phyloP scores from a whole-genome alignment of 768 basidiomycete genomes.

The Daedaleopsis nitida region DNA sequence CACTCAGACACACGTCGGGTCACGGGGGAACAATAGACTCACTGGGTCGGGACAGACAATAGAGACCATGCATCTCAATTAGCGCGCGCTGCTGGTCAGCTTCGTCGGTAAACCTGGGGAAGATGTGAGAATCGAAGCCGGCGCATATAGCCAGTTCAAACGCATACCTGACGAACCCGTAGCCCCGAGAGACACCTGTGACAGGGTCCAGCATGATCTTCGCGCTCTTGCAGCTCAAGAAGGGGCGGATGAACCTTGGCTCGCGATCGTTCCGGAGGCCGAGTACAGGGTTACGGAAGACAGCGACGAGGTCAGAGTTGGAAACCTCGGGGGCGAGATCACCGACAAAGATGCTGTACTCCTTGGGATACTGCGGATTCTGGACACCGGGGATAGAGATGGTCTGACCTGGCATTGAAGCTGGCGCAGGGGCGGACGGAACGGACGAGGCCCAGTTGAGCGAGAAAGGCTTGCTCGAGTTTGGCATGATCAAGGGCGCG shows the following conservation, averaged over 20 bases:
- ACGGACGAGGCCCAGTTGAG: slow-evolving; percentile 72
- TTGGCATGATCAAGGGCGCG: slow-evolving; percentile 73
- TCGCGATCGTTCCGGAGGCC: slow-evolving; percentile 84
- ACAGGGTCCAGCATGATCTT: slow-evolving; percentile 94
- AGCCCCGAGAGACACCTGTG: slow-evolving; percentile 86
- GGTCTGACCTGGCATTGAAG: slow-evolving; percentile 35
- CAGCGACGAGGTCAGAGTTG: slow-evolving; percentile 93
- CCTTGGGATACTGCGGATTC: slow-evolving; percentile 69
- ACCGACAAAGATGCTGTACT: slow-evolving; percentile 94
- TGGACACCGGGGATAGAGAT: slow-evolving; percentile 37
- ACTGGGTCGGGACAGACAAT: slow-evolving; percentile 89
- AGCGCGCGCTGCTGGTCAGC: slow-evolving; percentile 87
- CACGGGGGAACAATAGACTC: slow-evolving; percentile 9
- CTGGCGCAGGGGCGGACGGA: slow-evolving; percentile 37
- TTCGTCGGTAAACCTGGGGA: slow-evolving; percentile 83
- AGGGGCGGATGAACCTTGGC: slow-evolving; percentile 87
- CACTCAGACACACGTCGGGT: slow-evolving; percentile 10
- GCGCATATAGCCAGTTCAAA: slow-evolving; percentile 2
- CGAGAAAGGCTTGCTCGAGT: slow-evolving; percentile 79
- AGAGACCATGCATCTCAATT: slow-evolving; percentile 89
- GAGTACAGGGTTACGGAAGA: slow-evolving; percentile 87
- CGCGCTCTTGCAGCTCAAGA: slow-evolving; percentile 91
- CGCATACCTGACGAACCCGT: slow-evolving; percentile 86
- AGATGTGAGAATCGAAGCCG: not conserved
- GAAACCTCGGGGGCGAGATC: slow-evolving; percentile 92